Conservation (phyloP, 805 yeast genomes). For the Ogataea parapolymorpha region DNA sequence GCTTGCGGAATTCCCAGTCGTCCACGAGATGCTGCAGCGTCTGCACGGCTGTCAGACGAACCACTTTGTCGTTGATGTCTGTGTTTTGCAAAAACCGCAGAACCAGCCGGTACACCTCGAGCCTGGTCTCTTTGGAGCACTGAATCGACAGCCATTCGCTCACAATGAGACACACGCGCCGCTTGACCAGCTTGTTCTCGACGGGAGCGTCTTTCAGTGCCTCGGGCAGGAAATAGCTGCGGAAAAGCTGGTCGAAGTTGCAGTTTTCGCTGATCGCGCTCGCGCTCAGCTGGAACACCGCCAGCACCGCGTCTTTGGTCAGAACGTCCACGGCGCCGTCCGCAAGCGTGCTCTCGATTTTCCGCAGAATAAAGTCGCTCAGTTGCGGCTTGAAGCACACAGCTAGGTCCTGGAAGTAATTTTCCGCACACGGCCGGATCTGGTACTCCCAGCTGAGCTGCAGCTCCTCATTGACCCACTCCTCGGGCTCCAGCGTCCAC, state of each 20-base stretch:
- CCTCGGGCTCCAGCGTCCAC: conserved; percentile 89
- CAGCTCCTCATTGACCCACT: conserved; percentile 83
- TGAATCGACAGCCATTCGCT: conserved; percentile 77
- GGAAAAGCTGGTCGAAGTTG: conserved; percentile 64
- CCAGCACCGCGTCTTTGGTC: conserved; percentile 72
- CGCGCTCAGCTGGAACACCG: conserved; percentile 80
- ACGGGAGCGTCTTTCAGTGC: conserved; percentile 43
- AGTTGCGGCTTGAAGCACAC: conserved; percentile 56
- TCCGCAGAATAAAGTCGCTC: conserved; percentile 52
- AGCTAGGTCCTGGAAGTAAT: conserved; percentile 73
- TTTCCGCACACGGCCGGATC: conserved; percentile 83
- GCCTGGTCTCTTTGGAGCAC: conserved; percentile 56
- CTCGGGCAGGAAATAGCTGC: conserved; percentile 65
- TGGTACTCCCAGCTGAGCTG: conserved; percentile 78
- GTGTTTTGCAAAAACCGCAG: conserved; percentile 40
- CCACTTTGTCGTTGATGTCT: conserved; percentile 69
- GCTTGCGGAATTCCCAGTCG: conserved; percentile 82
- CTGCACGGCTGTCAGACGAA: conserved; percentile 68
- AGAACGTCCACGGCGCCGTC: conserved; percentile 43
- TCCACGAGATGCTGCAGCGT: conserved; percentile 67
- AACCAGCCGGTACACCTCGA: conserved; percentile 57
- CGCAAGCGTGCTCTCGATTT: conserved; percentile 45
- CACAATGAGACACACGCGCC: conserved; percentile 74
- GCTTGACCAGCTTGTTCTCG: conserved; percentile 59
- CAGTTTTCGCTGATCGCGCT: conserved; percentile 60